These are phyloP conservation scores for Sonneratia alba DNA, from an alignment of 345 rosid genomes.

Conservation along the genomic window DNA sequence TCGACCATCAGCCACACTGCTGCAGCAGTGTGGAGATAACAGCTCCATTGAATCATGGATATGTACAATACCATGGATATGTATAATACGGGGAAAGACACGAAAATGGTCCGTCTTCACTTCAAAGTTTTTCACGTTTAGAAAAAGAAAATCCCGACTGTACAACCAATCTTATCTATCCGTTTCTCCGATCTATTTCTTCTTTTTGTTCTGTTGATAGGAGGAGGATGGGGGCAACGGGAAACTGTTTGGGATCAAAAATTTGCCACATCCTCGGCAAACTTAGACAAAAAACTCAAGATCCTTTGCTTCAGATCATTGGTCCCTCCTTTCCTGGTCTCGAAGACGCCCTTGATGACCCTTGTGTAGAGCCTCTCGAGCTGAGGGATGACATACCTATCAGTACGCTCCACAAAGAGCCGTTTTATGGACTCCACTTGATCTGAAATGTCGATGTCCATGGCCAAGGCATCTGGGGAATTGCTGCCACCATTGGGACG, in stretches of 20 bases:
- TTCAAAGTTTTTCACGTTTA: neutral
- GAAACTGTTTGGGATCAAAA: constrained; percentile 34
- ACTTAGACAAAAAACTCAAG: constrained; percentile 75
- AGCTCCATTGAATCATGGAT: too few relatives aligned
- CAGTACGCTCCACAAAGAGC: constrained; percentile 43
- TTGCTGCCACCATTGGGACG: constrained; percentile 7
- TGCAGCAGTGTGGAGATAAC: too few relatives aligned
- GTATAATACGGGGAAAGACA: too few relatives aligned
- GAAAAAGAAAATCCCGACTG: constrained; percentile 49
- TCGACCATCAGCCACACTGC: too few relatives aligned
- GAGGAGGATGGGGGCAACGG: constrained; percentile 1
- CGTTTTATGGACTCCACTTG: constrained; percentile 36
- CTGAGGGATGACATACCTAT: constrained; percentile 58
- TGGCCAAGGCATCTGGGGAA: constrained; percentile 24
- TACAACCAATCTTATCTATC: constrained; percentile 28
- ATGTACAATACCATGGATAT: too few relatives aligned
- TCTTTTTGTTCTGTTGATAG: neutral
- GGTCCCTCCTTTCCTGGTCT: constrained; percentile 28
- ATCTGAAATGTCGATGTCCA: constrained; percentile 33
- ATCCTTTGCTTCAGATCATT: constrained; percentile 53
- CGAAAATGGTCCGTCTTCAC: too few relatives aligned
- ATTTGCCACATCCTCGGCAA: constrained; percentile 59
- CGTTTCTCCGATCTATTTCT: constrained; percentile 2
- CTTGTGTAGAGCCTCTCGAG: constrained; percentile 79
- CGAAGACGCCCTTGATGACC: constrained; percentile 65